Percentiles rank a stretch among this genome's conserved stretches.
phyloP scores from a whole-genome alignment of 371 early-diverging fungal species.

The Rhizopus delemar region DNA sequence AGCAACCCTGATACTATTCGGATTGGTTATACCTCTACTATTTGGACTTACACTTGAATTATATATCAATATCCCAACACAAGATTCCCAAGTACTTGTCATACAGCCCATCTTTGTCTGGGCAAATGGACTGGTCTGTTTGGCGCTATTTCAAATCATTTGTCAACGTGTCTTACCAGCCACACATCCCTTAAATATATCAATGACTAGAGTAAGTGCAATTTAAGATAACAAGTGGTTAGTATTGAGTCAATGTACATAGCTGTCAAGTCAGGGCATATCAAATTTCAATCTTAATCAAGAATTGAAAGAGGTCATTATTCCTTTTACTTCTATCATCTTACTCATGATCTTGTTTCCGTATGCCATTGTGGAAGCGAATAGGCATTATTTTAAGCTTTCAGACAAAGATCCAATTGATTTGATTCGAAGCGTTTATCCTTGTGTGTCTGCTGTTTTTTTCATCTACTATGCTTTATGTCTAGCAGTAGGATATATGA shows the following conservation, averaged over 20 bases:
- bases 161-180: constrained; percentile 8
- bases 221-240: constrained; percentile 7
- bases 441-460: no score
- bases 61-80: constrained; percentile 16
- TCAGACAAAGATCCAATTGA: no score
- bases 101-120: constrained; percentile 13
- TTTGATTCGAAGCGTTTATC: no score
- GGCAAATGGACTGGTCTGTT: constrained; percentile 12
- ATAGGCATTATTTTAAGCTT: no score
- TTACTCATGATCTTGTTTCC: no score
- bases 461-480: no score
- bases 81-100: constrained; percentile 6
- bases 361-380: no score
- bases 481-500: neutral
- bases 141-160: constrained; percentile 1
- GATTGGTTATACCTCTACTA: constrained; percentile 8
- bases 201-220: constrained; percentile 4
- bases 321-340: no score
- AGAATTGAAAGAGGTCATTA: constrained; percentile 20
- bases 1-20: neutral
- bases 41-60: constrained; percentile 10
- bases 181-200: neutral
- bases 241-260: constrained; percentile 2
- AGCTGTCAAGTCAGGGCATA: constrained; percentile 23
- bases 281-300: constrained; percentile 35